These are phyloP conservation scores for Gilbertella persicaria DNA, from an alignment of 371 early-diverging fungal genomes.

Conservation along the genomic window DNA sequence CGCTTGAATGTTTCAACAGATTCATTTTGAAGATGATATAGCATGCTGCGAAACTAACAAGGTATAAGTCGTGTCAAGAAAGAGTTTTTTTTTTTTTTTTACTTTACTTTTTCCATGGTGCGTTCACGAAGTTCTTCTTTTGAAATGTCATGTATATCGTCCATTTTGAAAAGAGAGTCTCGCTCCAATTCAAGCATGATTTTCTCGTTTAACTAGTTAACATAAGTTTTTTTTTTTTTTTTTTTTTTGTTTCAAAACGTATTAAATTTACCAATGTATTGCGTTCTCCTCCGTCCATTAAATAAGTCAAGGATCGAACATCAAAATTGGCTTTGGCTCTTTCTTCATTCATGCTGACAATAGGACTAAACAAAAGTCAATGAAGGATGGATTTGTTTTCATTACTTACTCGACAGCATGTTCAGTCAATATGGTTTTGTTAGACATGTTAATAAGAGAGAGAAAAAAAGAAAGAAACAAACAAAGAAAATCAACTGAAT, in stretches of 20 bases:
- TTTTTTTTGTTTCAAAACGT: not conserved
- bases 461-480: too few relatives aligned
- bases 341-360: constrained; percentile 64
- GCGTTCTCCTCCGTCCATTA: constrained; percentile 79
- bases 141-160: constrained; percentile 78
- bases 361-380: too few relatives aligned
- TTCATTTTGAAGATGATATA: constrained; percentile 77
- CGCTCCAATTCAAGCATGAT: constrained; percentile 89
- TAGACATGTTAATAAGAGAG: too few relatives aligned
- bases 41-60: constrained; percentile 69
- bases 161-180: constrained; percentile 83
- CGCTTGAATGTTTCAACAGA: constrained; percentile 73
- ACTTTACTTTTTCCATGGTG: constrained; percentile 78
- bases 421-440: too few relatives aligned
- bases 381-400: too few relatives aligned
- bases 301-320: constrained; percentile 77
- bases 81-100: not conserved
- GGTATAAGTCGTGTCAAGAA: not conserved
- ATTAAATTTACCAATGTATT: constrained; percentile 50
- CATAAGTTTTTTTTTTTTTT: not conserved
- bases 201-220: constrained; percentile 67
- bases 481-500: too few relatives aligned
- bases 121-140: constrained; percentile 81
- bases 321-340: constrained; percentile 77
- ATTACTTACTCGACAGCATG: too few relatives aligned